Conservation (phyloP, 2,329 filamentous ascomycete species). For the Ampelomyces quisqualis region DNA sequence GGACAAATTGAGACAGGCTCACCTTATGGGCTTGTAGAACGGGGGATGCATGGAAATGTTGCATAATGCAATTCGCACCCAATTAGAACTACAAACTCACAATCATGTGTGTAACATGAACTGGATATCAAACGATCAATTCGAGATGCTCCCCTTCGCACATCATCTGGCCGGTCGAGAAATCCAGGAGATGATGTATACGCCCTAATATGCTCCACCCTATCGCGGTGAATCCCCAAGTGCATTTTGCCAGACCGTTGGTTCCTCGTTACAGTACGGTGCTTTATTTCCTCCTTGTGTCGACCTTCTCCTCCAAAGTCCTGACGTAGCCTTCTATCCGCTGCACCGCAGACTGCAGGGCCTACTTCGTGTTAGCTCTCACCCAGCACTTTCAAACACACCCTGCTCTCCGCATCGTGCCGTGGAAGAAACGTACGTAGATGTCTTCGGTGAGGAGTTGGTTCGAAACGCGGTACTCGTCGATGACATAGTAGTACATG, state of each 20-base stretch:
- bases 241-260: not conserved
- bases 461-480: conserved; percentile 92
- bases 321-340: conserved; percentile 82
- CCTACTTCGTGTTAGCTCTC: conserved; percentile 49
- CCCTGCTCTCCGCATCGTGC: not conserved
- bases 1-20: too few relatives aligned
- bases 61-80: too few relatives aligned
- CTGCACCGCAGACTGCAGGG: conserved; percentile 83
- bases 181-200: not conserved
- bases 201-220: not conserved
- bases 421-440: conserved; percentile 67
- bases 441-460: conserved; percentile 94
- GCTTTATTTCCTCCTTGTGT: conserved; percentile 44
- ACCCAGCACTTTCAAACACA: not conserved
- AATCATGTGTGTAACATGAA: too few relatives aligned
- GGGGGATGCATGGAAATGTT: too few relatives aligned
- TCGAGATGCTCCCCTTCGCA: too few relatives aligned
- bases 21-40: too few relatives aligned
- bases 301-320: conserved; percentile 77
- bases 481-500: conserved; percentile 89
- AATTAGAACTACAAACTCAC: too few relatives aligned
- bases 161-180: too few relatives aligned
- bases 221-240: not conserved
- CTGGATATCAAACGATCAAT: too few relatives aligned
- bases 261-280: not conserved